Evolutionary conservation across 176 grass and related monocot genomes (phyloP), one percentile per base, ranked within the genome.

Genomic region (Alopecurus myosuroides): DNA sequence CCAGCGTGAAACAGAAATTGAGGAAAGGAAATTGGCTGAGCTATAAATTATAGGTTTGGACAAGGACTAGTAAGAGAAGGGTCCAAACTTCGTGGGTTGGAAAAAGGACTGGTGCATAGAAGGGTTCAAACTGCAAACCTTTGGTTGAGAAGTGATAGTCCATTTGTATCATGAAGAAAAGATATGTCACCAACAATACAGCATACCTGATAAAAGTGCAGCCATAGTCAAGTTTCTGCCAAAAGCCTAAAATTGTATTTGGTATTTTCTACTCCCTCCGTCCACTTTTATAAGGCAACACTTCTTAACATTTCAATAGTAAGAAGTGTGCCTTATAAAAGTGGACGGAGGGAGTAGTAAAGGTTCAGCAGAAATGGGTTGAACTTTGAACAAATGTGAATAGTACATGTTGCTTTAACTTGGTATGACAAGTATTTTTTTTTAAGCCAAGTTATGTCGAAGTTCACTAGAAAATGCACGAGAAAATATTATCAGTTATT

Each of bases 121-220:
- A 66, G 57, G 78, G 46, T 90, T 82, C 33, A 63, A 86, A 83
- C 19, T 82, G 35, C 74, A 77, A 83, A 98, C 95, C 92, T 89
- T 92, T 95, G 93, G 74, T 85, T 98, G 52, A 98, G 91, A 84
- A 98, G 85, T 37, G 95, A 80, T 51, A 98, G 81, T 86, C 93
- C 95, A 88, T 98, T 98, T 86, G 91, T 93, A 84, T 98, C 95
- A 83, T 98, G 91, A 86, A 98, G 95, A 74, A 98, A 98, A 87
- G 95, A 98, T 55, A 98, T 45, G 85, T 98, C 95, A 83, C 95
- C 95, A 93, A 98, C 80, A 87, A 98, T 33, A 76, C 93, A 98
- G 52, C 93, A 78, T 52, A 98, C 91, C 95, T 98, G 76, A 85
- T 30, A 75, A 64, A 19, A 88, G 85, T 84, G 55, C 52, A 88